Evolutionary conservation across 805 yeast genomes (phyloP).

Genomic region (Maudiozyma saulgeensis): DNA sequence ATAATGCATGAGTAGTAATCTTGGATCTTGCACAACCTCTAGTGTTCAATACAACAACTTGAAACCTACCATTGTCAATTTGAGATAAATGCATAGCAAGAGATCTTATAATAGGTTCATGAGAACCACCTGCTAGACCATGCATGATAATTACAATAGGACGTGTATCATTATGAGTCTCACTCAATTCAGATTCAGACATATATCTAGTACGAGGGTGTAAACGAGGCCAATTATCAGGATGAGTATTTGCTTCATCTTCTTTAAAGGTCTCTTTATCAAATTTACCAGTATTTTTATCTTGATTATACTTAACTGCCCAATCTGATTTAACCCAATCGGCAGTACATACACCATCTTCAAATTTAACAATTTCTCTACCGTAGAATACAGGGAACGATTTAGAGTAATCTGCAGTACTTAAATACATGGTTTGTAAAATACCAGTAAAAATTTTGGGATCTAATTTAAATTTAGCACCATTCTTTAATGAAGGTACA

Average conservation of each 20-base stretch:
- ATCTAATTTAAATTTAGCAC: conserved; percentile 44
- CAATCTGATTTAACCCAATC: conserved; percentile 49
- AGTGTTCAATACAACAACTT: conserved; percentile 56
- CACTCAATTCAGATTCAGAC: conserved; percentile 35
- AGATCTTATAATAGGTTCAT: conserved; percentile 61
- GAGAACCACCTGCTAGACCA: conserved; percentile 75
- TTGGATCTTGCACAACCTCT: conserved; percentile 75
- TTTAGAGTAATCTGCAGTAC: conserved; percentile 42
- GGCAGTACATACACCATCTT: conserved; percentile 64
- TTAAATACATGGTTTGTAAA: conserved; percentile 66
- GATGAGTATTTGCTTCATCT: conserved; percentile 35
- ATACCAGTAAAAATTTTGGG: conserved; percentile 65
- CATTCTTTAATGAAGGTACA: conserved; percentile 39
- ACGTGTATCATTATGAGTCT: conserved; percentile 28
- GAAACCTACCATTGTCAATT: conserved; percentile 34
- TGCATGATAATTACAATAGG: conserved; percentile 59
- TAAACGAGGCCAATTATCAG: conserved; percentile 46
- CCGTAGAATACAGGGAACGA: conserved; percentile 61
- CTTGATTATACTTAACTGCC: conserved; percentile 14
- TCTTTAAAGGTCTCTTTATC: conserved; percentile 23
- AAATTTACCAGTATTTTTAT: conserved; percentile 8
- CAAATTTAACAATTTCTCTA: conserved; percentile 52
- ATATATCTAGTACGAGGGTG: conserved; percentile 64
- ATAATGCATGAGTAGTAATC: conserved; percentile 56
- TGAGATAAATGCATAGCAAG: conserved; percentile 37